phyloP scores from a whole-genome alignment of 1,284 basidiomycete species.

The Anthracocystis walkeri region DNA sequence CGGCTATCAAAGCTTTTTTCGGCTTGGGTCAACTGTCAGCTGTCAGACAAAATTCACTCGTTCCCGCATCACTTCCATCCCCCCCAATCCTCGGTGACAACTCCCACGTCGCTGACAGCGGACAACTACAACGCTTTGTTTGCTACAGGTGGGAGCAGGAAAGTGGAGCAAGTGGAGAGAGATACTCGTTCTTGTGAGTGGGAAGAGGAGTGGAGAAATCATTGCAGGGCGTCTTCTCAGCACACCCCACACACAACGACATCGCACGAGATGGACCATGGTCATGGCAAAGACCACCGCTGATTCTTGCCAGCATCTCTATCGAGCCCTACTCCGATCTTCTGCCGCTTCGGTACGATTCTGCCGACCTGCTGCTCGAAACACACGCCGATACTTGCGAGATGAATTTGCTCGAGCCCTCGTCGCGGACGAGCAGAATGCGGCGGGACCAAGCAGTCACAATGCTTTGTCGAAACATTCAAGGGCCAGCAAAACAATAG shows the following conservation, averaged over 20 bases:
- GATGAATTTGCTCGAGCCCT: constrained; percentile 33
- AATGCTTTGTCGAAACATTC: too few species aligned
- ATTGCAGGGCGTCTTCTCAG: background rate
- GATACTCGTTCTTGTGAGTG: background rate
- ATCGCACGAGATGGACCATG: constrained; percentile 13
- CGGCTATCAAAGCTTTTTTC: background rate
- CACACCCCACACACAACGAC: background rate
- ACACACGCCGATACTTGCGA: constrained; percentile 47
- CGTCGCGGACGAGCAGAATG: background rate
- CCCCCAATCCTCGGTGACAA: background rate
- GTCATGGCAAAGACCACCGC: background rate
- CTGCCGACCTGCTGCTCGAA: constrained; percentile 44
- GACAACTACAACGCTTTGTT: background rate
- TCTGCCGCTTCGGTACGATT: constrained; percentile 46
- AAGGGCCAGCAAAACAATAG: background rate
- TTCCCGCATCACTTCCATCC: background rate
- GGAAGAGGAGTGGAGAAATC: background rate
- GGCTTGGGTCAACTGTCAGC: background rate
- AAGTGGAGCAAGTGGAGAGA: background rate
- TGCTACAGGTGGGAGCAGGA: constrained; percentile 4
- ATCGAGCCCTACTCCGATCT: constrained; percentile 34
- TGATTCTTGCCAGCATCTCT: constrained; percentile 20
- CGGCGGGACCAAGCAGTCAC: background rate
- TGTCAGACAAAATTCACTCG: background rate
- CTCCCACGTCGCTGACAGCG: background rate